These are phyloP conservation scores for Calonectria crousiana DNA, from an alignment of 2,329 filamentous ascomycete genomes.

Conservation along the genomic window DNA sequence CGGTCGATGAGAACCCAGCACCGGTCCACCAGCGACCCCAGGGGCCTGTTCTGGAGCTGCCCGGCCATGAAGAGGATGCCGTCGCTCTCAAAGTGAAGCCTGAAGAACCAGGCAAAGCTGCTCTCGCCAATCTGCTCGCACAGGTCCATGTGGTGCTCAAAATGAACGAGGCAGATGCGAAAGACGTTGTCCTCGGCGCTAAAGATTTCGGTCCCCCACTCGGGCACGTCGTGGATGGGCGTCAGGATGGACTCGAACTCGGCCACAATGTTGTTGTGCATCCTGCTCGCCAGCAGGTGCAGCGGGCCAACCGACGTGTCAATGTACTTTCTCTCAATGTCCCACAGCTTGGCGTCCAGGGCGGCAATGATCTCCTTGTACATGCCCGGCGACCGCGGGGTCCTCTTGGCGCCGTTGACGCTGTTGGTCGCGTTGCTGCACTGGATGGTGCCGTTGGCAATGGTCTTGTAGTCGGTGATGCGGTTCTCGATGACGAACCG, in stretches of 20 bases:
- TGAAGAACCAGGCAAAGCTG: slow-evolving; percentile 17
- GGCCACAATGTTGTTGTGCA: background rate
- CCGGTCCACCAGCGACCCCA: slow-evolving; percentile 18
- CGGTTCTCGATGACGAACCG: slow-evolving; percentile 22
- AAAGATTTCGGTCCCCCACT: slow-evolving; percentile 26
- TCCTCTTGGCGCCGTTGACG: background rate
- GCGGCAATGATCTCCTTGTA: background rate
- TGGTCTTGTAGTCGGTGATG: slow-evolving; percentile 17
- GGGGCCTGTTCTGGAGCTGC: slow-evolving; percentile 10
- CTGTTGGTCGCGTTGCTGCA: background rate
- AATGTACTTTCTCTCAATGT: slow-evolving; percentile 8
- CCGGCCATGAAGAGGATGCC: slow-evolving; percentile 19
- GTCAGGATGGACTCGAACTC: slow-evolving; percentile 16
- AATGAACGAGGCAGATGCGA: slow-evolving; percentile 12
- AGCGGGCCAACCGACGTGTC: slow-evolving; percentile 13
- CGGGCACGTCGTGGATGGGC: slow-evolving; percentile 18
- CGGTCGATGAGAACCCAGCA: slow-evolving; percentile 19
- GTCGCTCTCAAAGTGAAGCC: slow-evolving; percentile 22
- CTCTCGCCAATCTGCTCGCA: slow-evolving; percentile 15
- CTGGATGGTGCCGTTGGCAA: background rate
- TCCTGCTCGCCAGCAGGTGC: slow-evolving; percentile 12
- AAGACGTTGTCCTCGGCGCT: slow-evolving; percentile 24
- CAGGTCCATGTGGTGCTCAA: slow-evolving; percentile 18
- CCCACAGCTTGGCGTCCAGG: slow-evolving; percentile 12
- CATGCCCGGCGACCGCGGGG: background rate